Evolutionary conservation across 2,329 filamentous ascomycete genomes (phyloP), one percentile per base, ranked within the genome.

Genomic region (Colletotrichum spaethianum): DNA sequence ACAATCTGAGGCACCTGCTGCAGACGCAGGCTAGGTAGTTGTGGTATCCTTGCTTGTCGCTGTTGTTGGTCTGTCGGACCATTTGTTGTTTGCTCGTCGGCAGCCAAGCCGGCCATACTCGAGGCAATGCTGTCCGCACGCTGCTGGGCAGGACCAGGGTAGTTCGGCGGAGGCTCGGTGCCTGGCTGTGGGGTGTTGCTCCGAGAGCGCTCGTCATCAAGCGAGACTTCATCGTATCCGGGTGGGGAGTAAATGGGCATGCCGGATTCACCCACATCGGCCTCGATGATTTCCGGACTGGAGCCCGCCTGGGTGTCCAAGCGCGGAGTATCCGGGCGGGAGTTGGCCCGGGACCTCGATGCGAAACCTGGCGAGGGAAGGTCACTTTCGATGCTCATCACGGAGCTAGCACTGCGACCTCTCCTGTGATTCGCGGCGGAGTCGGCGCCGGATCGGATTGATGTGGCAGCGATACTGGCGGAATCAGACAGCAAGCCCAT

Each of bases 401-500:
- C 82, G 1, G 90, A 91, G 76, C 86, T 87, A n/a, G 80, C 82
- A 77, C 87, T 89, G 28, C 82, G 81, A 42, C 85, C 83, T 65
- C 88, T 84, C 1, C 80, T 80, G 74, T 87, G 84, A 18, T 74
- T 75, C n/a, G 55, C 46, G 9, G 75, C 78, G 48, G 83, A 78
- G 57, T 80, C 79, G 50, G 81, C 79, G 44, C 78, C 72, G 38
- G 81, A 76, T 55, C 78, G 79, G 74, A 79, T 78, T 72, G 82
- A 82, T 67, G 78, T 76, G 76, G 76, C 73, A 31, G 83, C 82
- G 55, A 94, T 92, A 75, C 89, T 91, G 2, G 92, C 93, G 1
- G 92, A 91, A 74, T 92, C 91, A 42, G 92, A 93, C 16, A 96
- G 85, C 11, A 96, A 83, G 1, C 93, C 93, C 53, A 92, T 84